Evolutionary conservation across 352 stramenopile genomes (phyloP), one percentile per base, ranked within the genome.

Genomic region (Phytophthora brassicae): DNA sequence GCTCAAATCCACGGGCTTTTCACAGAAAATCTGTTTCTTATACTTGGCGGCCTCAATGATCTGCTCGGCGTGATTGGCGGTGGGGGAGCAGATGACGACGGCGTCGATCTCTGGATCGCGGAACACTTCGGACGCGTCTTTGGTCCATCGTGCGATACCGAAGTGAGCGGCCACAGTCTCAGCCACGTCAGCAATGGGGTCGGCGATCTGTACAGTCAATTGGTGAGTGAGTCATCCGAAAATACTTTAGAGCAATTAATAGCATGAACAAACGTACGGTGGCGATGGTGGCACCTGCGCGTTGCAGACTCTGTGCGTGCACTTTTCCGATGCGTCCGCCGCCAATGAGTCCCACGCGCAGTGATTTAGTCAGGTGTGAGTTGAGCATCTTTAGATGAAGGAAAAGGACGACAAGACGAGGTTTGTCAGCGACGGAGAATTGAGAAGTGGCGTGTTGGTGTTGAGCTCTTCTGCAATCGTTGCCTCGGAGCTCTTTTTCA

Each of bases 51-150:
- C 92, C 29, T 91, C 85, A 38, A 97, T 94, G 68, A 98, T 98
- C 79, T 98, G 96, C 62, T 97, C 86, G 16, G 95, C 96, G 79
- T 99, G 96, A 48, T 83, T 92, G 26, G 86, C 72, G 14, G 90
- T 98, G 2, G 96, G 96, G 12, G 94, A 98, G 72, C 96, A 99
- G 77, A 99, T 98, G 80, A 97, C 85, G 9, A 99, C 92, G 16
- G 94, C 96, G 72, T 99, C 92, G 31, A 98, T 88, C 16, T 97
- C 88, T 1, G 92, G 90, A 64, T 98, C 81, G 9, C 74, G 77
- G 58, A 99, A 93, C 9, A 98, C 82, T 17, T 98, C 94, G 45
- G 91, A 91, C 4, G 87, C 75, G 66, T 81, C 56, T 16, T 77
- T 75, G 11, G 84, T 86, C 76, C 81, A 90, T 24, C 81, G 77